Percentiles rank a stretch among this genome's conserved stretches.
Conservation (phyloP, 2,329 filamentous ascomycete species). For the Neofusicoccum sp. region DNA sequence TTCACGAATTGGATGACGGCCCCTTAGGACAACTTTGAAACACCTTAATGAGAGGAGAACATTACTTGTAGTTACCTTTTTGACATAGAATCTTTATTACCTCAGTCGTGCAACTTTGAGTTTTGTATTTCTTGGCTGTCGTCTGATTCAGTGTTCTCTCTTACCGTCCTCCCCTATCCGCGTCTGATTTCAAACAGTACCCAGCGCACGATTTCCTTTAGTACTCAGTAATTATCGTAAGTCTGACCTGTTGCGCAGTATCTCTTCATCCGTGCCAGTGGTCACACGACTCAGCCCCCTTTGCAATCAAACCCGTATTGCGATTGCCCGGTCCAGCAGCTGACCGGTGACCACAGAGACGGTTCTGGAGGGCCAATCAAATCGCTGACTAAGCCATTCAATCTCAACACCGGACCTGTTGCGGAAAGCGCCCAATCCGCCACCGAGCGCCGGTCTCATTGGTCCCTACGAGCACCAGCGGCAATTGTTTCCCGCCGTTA, state of each 20-base stretch:
- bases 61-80: slow-evolving; percentile 11
- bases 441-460: neutral
- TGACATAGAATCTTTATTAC: slow-evolving; percentile 10
- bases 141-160: neutral
- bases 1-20: slow-evolving; percentile 11
- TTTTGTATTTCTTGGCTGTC: neutral
- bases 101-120: neutral
- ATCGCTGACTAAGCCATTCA: slow-evolving; percentile 5
- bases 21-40: slow-evolving; percentile 17
- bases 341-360: slow-evolving; percentile 9
- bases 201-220: neutral
- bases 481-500: neutral
- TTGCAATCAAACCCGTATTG: slow-evolving; percentile 16
- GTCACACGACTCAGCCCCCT: slow-evolving; percentile 13
- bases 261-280: neutral
- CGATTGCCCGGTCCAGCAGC: slow-evolving; percentile 12
- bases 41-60: slow-evolving; percentile 10
- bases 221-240: neutral
- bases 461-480: neutral
- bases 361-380: slow-evolving; percentile 4
- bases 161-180: too few relatives aligned
- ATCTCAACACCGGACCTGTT: neutral
- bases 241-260: neutral
- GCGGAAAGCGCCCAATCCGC: neutral
- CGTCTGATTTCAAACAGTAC: neutral